Evolutionary conservation across 2,329 filamentous ascomycete species (phyloP), one percentile per base, ranked within the genome.

Genomic region (Aspergillus fructus): DNA sequence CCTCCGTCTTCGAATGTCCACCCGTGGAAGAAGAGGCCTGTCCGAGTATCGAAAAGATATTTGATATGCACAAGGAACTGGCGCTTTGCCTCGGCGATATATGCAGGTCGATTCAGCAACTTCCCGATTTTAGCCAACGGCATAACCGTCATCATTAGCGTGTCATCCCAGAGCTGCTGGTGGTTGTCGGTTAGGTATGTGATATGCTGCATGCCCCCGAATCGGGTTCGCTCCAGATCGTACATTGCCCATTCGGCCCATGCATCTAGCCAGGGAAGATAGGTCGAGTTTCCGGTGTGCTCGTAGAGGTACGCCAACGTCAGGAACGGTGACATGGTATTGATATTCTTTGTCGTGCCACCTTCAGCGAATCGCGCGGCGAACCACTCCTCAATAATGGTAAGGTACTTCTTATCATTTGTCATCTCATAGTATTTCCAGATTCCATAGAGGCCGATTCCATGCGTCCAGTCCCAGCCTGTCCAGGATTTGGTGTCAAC

Each of bases 201-300:
- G 59, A 88, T 84, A 73, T 90, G 89, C 73, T 91, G 89, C 79
- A 91, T 89, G 56, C 87, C 80, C 46, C 86, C 89, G 68, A 85
- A 87, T 49, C 83, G 84, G 1, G 90, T 93, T 39, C 89, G 81
- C 12, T 85, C 84, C 27, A 93, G 81, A 50, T 90, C 89, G 71
- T 91, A 79, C 83, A 90, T 90, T 1, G 89, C 88, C 89, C 89
- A 93, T 70, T 93, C 89, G 5, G 85, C 90, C 90, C 90, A 93
- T 48, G 82, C 80, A 66, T 93, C 90, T 5, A 93, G 79, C 89
- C 89, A 93, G 0, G 89, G 87, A 6, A 89, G 76, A 68, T 91
- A 92, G 0, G 83, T 85, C 61, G 81, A 78, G 66, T 91, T 87
- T 9, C 81, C 76, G 0, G 87, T 90, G 70, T 87, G 84, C 73